Base-by-base conservation (phyloP, 495 filamentous ascomycete species). In the Hyaloscypha finlandica region DNA sequence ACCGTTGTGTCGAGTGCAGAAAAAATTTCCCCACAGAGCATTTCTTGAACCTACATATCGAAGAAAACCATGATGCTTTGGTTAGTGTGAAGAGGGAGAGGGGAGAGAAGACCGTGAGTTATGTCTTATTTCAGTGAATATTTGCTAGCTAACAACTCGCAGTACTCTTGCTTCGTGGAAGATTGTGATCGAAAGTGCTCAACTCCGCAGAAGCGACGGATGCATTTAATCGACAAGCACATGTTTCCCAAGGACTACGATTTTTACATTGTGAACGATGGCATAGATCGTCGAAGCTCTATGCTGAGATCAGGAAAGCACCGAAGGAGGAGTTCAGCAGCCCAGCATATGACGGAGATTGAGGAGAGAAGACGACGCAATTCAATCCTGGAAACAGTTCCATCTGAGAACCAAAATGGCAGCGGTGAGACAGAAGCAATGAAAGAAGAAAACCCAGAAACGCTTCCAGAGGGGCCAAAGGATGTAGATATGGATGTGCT, bases 141-240 rank as follows among this genome's bases (percentile, higher is more conserved):
- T 19, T 6, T 19, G 60, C 29, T 39, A 22, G 30, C 63, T 67
- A 29, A 65, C 42, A 4, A 52, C 16, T 57, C 25, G 5, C 33
- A 96, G 90, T 97, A 92, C 75, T 85, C 82, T 2, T 99, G 95
- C 75, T 95, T 98, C 74, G 89, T 97, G 19, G 90, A 96, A 72
- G 86, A 83, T 55, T 99, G 95, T 73, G 93, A 97, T 56, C 82
- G 89, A 65, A 88, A 93, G 77, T 98, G 94, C 78, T 88, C 85
- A 32, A 93, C 89, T 8, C 88, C 91, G 5, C 85, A 91, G 68
- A 99, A 96, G 76, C 86, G 95, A 56, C 82, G 89, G 59, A 86
- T 91, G 74, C 95, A 99, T 78, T 78, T 96, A 30, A 91, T 94
- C 65, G 94, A 97, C 76, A 97, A 97, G 77, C 95, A 99, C 72